Evolutionary conservation across 140 eudicot genomes (phyloP), one percentile per base, ranked within the genome.

Genomic region (Cichorium intybus): DNA sequence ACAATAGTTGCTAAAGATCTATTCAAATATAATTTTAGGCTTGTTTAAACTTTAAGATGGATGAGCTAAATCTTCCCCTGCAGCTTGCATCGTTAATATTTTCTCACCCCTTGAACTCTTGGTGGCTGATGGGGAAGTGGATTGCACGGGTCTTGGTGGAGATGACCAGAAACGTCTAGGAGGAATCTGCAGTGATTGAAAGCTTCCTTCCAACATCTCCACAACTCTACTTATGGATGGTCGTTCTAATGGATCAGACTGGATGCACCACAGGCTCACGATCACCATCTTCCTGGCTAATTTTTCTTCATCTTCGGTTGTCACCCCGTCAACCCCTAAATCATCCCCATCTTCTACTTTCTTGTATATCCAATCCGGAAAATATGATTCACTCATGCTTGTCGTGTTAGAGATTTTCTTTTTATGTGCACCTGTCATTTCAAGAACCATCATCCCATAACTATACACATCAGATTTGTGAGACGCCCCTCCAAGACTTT

Each of bases 171-270:
- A 55, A 55, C 39, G 77, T 53, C 48, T 76, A 9, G 81, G 81
- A 0, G 81, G 81, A 48, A 69, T 16, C 46, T 55, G 61, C 20
- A 76, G 14, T 0, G 68, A 43, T 11, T 76, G 29, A 18, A 46
- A 5, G 52, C 52, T 24, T 37, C 81, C 81, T 39, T 76, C 53
- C 26, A 76, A 48, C 81, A 76, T 76, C 35, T 76, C 68, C 1
- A 76, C 54, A 16, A 62, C 81, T 57, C 55, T 62, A 49, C 45
- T 61, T 56, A 62, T 76, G 0, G 72, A 52, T 20, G 81, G 80
- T 12, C 80, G 60, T 10, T 75, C 56, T 10, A 54, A 52, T 46
- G 80, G 80, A 62, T 39, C 57, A 23, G 16, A 39, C 16, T 39
- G 49, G 49, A 43, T 43, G 18, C 49, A 43, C 49, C 49, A 43